Percentiles rank a stretch among this genome's conserved stretches.
phyloP scores from a whole-genome alignment of 2,329 filamentous ascomycete genomes.

The Rutstroemia sydowiana region DNA sequence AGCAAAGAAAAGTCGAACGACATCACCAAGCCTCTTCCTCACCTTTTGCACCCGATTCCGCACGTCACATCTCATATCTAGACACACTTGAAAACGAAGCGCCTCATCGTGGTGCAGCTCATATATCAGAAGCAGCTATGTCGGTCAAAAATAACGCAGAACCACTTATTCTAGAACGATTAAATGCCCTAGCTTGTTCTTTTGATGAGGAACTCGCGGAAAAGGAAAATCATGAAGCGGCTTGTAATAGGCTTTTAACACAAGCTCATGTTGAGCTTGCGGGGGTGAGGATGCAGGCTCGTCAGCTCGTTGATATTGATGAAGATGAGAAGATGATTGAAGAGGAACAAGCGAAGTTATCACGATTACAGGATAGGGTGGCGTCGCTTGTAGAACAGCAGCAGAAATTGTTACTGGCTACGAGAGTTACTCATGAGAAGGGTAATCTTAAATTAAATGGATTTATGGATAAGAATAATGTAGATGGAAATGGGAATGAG shows the following conservation, averaged over 20 bases:
- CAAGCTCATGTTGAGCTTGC: slow-evolving; percentile 63
- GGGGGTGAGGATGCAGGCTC: slow-evolving; percentile 50
- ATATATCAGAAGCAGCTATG: slow-evolving; percentile 59
- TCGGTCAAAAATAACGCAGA: slow-evolving; percentile 63
- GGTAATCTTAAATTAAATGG: slow-evolving; percentile 34
- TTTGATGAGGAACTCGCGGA: slow-evolving; percentile 72
- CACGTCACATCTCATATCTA: slow-evolving; percentile 46
- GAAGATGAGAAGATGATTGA: slow-evolving; percentile 16
- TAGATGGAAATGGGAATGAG: slow-evolving; percentile 20
- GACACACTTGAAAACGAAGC: slow-evolving; percentile 29
- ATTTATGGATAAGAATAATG: not conserved
- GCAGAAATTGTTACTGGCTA: slow-evolving; percentile 35
- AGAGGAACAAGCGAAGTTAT: slow-evolving; percentile 19
- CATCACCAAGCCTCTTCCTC: slow-evolving; percentile 66
- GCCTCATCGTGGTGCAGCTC: slow-evolving; percentile 16
- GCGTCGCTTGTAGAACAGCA: slow-evolving; percentile 37
- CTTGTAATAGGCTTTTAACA: slow-evolving; percentile 57
- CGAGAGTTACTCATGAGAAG: slow-evolving; percentile 38
- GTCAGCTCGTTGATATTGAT: slow-evolving; percentile 37
- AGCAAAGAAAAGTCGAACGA: slow-evolving; percentile 40
- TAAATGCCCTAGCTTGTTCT: slow-evolving; percentile 59
- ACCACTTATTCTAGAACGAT: slow-evolving; percentile 62
- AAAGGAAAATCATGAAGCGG: slow-evolving; percentile 62
- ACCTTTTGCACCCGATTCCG: slow-evolving; percentile 55
- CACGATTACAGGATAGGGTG: slow-evolving; percentile 20